Conservation (phyloP, 176 grass and related monocot genomes). For the Bothriochloa decipiens region DNA sequence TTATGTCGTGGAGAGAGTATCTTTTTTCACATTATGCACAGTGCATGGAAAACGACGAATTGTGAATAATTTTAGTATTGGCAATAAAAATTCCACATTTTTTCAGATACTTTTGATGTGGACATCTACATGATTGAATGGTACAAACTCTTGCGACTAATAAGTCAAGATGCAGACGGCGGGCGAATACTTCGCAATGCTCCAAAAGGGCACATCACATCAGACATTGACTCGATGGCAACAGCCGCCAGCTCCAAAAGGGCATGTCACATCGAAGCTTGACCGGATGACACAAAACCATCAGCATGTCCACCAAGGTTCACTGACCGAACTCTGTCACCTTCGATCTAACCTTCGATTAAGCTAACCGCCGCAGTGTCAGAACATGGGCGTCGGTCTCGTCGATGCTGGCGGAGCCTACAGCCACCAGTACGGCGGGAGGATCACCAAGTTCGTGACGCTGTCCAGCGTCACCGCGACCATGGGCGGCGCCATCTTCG, state of each 20-base stretch:
- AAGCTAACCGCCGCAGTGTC: neutral
- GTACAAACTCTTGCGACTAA: neutral
- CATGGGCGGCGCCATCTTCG: constrained; percentile 71
- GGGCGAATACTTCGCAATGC: neutral
- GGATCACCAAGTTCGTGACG: constrained; percentile 57
- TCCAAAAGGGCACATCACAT: constrained; percentile 2
- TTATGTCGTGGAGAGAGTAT: too few species aligned
- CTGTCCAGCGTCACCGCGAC: constrained; percentile 64
- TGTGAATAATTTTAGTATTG: neutral
- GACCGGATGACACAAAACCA: neutral
- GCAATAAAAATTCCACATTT: neutral
- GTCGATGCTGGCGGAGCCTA: neutral
- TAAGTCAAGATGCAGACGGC: neutral
- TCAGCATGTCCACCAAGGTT: neutral
- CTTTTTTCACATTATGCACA: too few species aligned
- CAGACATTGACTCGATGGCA: neutral
- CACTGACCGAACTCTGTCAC: neutral
- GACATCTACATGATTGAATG: neutral
- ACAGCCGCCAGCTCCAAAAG: neutral
- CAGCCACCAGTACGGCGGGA: constrained; percentile 22
- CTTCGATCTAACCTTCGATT: neutral
- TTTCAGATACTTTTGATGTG: neutral
- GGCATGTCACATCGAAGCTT: constrained; percentile 4
- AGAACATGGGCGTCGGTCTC: constrained; percentile 21
- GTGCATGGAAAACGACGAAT: too few species aligned